Base-by-base conservation (phyloP, 2,329 filamentous ascomycete species). In the Cytospora mali region DNA sequence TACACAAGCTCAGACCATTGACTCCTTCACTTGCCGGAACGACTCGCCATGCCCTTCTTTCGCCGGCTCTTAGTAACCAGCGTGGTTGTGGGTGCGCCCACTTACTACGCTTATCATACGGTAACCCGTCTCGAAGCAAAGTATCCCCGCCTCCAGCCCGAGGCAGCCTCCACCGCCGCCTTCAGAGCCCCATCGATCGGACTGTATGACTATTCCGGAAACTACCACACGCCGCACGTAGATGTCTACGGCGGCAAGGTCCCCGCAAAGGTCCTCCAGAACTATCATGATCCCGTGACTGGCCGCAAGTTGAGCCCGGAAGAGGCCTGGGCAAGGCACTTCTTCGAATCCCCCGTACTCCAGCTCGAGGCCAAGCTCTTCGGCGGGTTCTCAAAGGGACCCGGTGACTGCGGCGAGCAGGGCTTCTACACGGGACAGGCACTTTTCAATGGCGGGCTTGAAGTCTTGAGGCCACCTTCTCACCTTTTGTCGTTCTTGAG, bases 101-200 rank as follows among this genome's bases (percentile, higher is more conserved):
- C 58, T 39, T 60, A 49, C 28, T 60, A 60, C 50, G 21, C 48
- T 18, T 33, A 60, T 48, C 14, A 25, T 21, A 48, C 35, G 1
- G 21, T 60, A 50, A 60, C 58, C 27, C 35, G 50, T 13, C 58
- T 60, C 35, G 58, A 60, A 27, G 51, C 58, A 5, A 60, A 42
- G 27, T 60, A 60, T 29, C 50, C 58, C 23, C 58, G 58, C 23
- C 58, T 60, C 50, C 58, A 54, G 31, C 58, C 58, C 50, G 58
- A 54, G n/a, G n/a, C 58, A 10, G 6, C 39, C 18, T 60, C 58
- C 7, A 54, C 58, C 18, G 25, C 58, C 1, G 28, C 35, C 28
- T 28, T 60, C 21, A 28, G 58, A 23, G 28, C 58, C n/a, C 31
- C 58, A 13, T 6, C 58, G 33, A 25, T 11, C 9, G 16, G 33